Base-by-base conservation (phyloP, 441 rosid genomes). In the Capsella rubella region DNA sequence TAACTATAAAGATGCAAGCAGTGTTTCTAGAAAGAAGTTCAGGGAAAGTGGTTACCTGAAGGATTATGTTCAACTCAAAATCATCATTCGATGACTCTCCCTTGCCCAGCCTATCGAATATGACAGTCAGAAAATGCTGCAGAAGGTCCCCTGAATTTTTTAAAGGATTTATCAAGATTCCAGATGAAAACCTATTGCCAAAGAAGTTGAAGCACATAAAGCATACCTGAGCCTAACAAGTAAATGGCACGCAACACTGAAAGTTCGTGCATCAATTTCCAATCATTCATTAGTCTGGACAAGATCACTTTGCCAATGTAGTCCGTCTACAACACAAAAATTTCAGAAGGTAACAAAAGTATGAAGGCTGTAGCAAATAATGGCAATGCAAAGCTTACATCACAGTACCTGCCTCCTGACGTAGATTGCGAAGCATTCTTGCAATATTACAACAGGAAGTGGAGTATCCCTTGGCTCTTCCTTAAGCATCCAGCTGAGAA, bases 201-300 rank as follows among this genome's bases (percentile, higher is more conserved):
- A 64, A 52, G 42, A 73, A 18, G 43, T 65, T 68, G 73, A 53
- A 42, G 73, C 59, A 59, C 75, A 51, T 62, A 15, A 76, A 64
- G 52, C 27, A 32, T 76, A 92, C 98, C 99, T 81, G 99, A 95
- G 61, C 99, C 99, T 85, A 95, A 79, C 87, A 95, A 85, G 90
- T 87, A 95, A 62, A 92, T 92, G 77, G 92, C 95, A 76, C 99
- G 98, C 83, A 95, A 76, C 59, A 93, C 89, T 27, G 93, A 86
- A 69, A 95, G 98, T 80, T 95, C 97, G 62, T 89, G 96, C 96
- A 91, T 91, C 85, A 95, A 75, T 82, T 87, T 87, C 99, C 98
- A 95, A 69, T 89, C 96, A 69, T 85, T 86, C 96, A 95, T 90
- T 77, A 92, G 80, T 86, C 91, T 95, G 15, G 89, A 88, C 79